Conservation (phyloP, 257 asterid genomes). For the Mentha longifolia region DNA sequence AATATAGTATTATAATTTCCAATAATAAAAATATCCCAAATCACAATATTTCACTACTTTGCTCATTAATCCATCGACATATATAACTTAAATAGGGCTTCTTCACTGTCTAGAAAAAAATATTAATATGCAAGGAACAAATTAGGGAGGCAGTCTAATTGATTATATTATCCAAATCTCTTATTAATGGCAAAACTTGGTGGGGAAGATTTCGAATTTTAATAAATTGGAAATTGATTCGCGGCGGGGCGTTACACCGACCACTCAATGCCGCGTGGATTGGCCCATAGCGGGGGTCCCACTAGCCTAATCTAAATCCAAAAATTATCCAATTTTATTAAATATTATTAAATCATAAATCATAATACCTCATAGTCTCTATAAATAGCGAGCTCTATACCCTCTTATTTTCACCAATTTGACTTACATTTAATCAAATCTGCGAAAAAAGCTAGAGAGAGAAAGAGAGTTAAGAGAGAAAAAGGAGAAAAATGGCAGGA, state of each 20-base stretch:
- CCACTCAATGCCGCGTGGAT: conserved; percentile 36
- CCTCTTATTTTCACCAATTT: not conserved
- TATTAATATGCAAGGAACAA: no score
- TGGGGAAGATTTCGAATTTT: not conserved
- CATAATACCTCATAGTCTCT: not conserved
- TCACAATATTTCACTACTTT: no score
- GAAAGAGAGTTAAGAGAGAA: not conserved
- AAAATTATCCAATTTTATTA: conserved; percentile 9
- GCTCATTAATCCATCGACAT: no score
- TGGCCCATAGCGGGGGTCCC: conserved; percentile 14
- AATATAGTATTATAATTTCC: not conserved
- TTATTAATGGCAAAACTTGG: not conserved
- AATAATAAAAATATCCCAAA: not conserved
- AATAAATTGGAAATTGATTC: not conserved
- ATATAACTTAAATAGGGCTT: no score
- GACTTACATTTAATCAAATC: not conserved
- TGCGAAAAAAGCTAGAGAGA: not conserved
- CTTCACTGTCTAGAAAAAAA: not conserved
- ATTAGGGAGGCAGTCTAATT: no score
- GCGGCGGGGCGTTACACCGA: conserved; percentile 19
- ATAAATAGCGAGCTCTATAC: conserved; percentile 25
- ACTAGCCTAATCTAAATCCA: not conserved
- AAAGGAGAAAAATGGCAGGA: conserved; percentile 59
- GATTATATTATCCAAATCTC: no score
- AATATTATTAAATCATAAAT: not conserved